Conservation (phyloP, 768 basidiomycete genomes). For the Steccherinum ochraceum region DNA sequence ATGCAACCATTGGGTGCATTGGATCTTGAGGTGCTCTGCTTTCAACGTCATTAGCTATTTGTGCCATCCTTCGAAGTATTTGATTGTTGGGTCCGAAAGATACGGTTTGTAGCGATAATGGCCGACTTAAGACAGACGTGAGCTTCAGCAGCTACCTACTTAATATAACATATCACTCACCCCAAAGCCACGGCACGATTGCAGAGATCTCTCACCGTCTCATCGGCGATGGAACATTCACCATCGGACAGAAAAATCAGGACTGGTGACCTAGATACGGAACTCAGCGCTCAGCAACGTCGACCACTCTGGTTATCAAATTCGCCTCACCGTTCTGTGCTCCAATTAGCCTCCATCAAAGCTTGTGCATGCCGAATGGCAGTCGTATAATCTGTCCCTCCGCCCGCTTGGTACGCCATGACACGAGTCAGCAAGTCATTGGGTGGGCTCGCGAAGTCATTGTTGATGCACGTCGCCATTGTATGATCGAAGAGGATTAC, state of each 20-base stretch:
- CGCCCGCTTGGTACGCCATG: constrained; percentile 23
- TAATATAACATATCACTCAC: constrained; percentile 23
- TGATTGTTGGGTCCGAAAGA: constrained; percentile 38
- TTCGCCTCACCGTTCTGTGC: constrained; percentile 35
- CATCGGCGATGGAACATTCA: constrained; percentile 34
- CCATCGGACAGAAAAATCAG: constrained; percentile 57
- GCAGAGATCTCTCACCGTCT: constrained; percentile 33
- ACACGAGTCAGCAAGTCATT: constrained; percentile 35
- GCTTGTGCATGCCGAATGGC: constrained; percentile 32
- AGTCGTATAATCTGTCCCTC: constrained; percentile 37
- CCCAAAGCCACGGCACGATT: constrained; percentile 37
- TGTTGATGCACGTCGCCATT: constrained; percentile 23
- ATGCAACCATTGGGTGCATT: constrained; percentile 30
- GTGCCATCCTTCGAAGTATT: constrained; percentile 42
- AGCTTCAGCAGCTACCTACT: no score
- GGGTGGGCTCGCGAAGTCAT: constrained; percentile 42
- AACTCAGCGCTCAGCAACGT: no score
- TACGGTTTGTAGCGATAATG: constrained; percentile 54
- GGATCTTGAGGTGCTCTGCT: constrained; percentile 36
- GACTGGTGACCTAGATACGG: constrained; percentile 36
- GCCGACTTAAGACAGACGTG: constrained; percentile 30
- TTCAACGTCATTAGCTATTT: constrained; percentile 44
- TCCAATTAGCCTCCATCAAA: constrained; percentile 43
- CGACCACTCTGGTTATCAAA: no score
- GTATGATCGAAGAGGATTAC: constrained; percentile 39